These are phyloP conservation scores for Plantago major DNA, from an alignment of 257 asterid species.

Conservation along the genomic window DNA sequence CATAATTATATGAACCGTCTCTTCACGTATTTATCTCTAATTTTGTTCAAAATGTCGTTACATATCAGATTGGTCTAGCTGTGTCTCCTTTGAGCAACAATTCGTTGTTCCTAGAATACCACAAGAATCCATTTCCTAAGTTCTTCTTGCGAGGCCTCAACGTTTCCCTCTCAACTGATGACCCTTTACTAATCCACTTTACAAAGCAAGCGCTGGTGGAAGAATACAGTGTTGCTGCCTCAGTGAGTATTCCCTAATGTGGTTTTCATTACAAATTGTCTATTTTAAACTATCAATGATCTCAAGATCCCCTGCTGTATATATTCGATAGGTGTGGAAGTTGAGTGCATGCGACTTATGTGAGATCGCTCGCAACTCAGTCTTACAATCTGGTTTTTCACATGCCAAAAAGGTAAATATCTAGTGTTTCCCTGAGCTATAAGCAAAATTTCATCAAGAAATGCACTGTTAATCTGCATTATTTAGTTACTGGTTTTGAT, in stretches of 20 bases:
- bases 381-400: conserved; percentile 91
- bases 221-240: conserved; percentile 98
- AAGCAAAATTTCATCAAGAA: no score
- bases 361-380: conserved; percentile 98
- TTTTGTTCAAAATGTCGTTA: conserved; percentile 17
- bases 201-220: conserved; percentile 97
- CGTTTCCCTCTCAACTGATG: conserved; percentile 96
- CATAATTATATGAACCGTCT: conserved; percentile 6
- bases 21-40: conserved; percentile 14
- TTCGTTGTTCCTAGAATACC: conserved; percentile 91
- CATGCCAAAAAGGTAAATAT: conserved; percentile 73
- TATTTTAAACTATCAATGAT: conserved; percentile 8
- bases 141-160: conserved; percentile 92
- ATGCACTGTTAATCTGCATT: no score
- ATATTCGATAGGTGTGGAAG: conserved; percentile 77
- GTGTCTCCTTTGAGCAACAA: conserved; percentile 99
- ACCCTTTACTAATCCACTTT: conserved; percentile 93
- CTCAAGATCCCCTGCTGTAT: conserved; percentile 1
- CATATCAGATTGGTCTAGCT: conserved; percentile 84
- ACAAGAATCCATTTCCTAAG: conserved; percentile 92
- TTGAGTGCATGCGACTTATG: conserved; percentile 86
- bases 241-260: conserved; percentile 45
- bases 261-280: not conserved
- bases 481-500: not conserved
- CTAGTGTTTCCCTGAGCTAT: not conserved